phyloP scores from a whole-genome alignment of 2,329 filamentous ascomycete species.

The Apiospora pterosperma region DNA sequence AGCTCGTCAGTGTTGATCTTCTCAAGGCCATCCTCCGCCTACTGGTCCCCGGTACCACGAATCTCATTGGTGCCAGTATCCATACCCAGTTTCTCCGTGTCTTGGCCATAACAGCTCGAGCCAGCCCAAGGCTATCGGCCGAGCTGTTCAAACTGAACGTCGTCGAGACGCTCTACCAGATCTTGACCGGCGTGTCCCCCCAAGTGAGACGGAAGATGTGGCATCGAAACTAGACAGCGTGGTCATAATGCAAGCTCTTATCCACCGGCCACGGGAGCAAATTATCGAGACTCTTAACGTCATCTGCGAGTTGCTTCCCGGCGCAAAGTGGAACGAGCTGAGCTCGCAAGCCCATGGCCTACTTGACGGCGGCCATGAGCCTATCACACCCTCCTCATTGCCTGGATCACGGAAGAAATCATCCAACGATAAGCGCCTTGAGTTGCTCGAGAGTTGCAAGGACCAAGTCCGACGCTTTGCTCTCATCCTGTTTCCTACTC shows the following conservation, averaged over 20 bases:
- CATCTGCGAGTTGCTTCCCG: constrained; percentile 88
- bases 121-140: constrained; percentile 81
- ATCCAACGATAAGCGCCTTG: constrained; percentile 76
- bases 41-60: constrained; percentile 89
- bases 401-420: constrained; percentile 46
- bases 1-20: constrained; percentile 84
- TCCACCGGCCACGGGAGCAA: constrained; percentile 92
- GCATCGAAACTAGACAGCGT: constrained; percentile 91
- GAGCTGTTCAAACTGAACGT: constrained; percentile 95
- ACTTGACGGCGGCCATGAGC: constrained; percentile 32
- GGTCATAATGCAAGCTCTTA: constrained; percentile 96
- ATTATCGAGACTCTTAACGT: constrained; percentile 97
- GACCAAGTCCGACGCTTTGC: constrained; percentile 87
- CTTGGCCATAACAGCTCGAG: constrained; percentile 82
- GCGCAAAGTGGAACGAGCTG: constrained; percentile 56
- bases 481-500: constrained; percentile 85
- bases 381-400: constrained; percentile 36
- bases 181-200: constrained; percentile 94
- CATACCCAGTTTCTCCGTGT: constrained; percentile 96
- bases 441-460: constrained; percentile 78
- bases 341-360: constrained; percentile 26
- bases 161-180: constrained; percentile 96
- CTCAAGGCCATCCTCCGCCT: constrained; percentile 82
- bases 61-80: constrained; percentile 88
- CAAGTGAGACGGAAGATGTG: constrained; percentile 71